These are phyloP conservation scores for Crithidia mellificae DNA, from an alignment of 208 protist genomes.

Conservation along the genomic window DNA sequence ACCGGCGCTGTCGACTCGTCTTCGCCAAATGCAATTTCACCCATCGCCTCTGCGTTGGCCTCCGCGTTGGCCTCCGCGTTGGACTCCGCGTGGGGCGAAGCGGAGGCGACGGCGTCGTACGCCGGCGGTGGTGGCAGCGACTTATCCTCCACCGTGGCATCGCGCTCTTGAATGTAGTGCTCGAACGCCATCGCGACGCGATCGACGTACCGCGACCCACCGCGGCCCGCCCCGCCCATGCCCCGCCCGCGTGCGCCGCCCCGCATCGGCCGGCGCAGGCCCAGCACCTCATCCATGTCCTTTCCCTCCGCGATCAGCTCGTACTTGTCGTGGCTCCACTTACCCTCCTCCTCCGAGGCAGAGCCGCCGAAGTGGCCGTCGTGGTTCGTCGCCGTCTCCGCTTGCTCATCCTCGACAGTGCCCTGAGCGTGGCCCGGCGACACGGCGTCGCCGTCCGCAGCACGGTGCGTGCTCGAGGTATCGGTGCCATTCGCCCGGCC, in stretches of 20 bases:
- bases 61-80: not conserved
- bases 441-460: not conserved
- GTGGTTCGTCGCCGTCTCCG: not conserved
- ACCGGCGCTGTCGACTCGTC: constrained; percentile 23
- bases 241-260: constrained; percentile 42
- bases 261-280: constrained; percentile 26
- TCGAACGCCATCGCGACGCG: constrained; percentile 55
- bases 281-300: constrained; percentile 59
- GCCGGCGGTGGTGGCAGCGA: not conserved
- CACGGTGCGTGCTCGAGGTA: not conserved
- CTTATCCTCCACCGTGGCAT: constrained; percentile 16
- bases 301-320: constrained; percentile 56
- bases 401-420: not conserved
- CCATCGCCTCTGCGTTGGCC: constrained; percentile 5
- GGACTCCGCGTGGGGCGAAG: too few species aligned
- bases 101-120: constrained; percentile 9
- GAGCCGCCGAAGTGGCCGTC: constrained; percentile 4
- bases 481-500: constrained; percentile 1
- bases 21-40: constrained; percentile 32
- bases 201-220: constrained; percentile 35
- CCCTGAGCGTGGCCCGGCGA: not conserved
- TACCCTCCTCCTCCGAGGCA: constrained; percentile 15
- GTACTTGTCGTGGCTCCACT: constrained; percentile 85
- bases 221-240: constrained; percentile 17
- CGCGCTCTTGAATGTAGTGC: constrained; percentile 55